phyloP scores from a whole-genome alignment of 1,284 basidiomycete species.

The Rhodotorula sp. region DNA sequence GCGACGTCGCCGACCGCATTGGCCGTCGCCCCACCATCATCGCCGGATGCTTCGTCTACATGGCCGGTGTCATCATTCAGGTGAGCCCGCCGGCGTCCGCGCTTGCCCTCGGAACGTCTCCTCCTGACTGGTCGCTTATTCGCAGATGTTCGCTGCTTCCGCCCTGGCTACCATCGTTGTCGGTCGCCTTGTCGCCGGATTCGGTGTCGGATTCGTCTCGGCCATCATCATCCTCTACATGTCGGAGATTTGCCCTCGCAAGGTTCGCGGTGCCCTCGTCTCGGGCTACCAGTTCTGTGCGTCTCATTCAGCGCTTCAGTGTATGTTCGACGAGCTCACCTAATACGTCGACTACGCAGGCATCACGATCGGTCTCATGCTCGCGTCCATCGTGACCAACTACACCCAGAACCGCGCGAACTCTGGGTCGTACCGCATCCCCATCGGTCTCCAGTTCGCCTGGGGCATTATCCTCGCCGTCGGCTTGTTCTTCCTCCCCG shows the following conservation, averaged over 20 bases:
- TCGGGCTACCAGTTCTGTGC: slow-evolving; percentile 40
- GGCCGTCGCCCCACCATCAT: slow-evolving; percentile 41
- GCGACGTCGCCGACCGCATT: slow-evolving; percentile 28
- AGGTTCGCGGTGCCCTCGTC: slow-evolving; percentile 42
- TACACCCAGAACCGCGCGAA: slow-evolving; percentile 54
- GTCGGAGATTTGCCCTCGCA: slow-evolving; percentile 37
- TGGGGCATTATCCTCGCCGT: slow-evolving; percentile 61
- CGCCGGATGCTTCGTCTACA: slow-evolving; percentile 51
- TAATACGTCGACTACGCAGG: not conserved
- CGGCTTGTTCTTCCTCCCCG: slow-evolving; percentile 64
- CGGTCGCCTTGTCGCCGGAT: slow-evolving; percentile 53
- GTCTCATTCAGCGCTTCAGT: too few relatives aligned
- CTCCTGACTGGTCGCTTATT: slow-evolving; percentile 27
- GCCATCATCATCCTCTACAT: slow-evolving; percentile 51
- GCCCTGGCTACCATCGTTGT: slow-evolving; percentile 49
- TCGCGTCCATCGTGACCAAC: slow-evolving; percentile 50
- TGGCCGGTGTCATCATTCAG: slow-evolving; percentile 51
- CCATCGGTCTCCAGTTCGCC: slow-evolving; percentile 59
- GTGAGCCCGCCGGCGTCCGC: not conserved
- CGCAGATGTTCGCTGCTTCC: slow-evolving; percentile 43
- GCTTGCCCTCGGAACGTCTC: not conserved
- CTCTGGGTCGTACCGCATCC: slow-evolving; percentile 44
- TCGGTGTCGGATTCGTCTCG: slow-evolving; percentile 55
- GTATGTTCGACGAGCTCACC: too few relatives aligned
- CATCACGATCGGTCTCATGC: slow-evolving; percentile 42